phyloP scores from a whole-genome alignment of 2,329 filamentous ascomycete species.

The Claviceps fusiformis region DNA sequence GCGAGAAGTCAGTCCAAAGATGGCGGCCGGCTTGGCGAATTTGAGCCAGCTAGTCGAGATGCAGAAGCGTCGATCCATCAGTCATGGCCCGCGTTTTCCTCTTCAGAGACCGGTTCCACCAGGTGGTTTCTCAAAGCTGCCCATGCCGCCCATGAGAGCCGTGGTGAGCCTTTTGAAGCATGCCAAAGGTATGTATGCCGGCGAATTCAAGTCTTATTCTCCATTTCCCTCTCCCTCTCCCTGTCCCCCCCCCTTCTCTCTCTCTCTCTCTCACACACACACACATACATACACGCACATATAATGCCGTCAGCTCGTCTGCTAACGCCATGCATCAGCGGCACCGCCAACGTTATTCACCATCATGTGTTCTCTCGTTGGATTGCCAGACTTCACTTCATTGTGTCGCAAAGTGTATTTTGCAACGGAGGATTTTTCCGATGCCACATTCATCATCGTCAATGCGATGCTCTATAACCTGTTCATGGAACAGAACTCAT shows the following conservation, averaged over 20 bases:
- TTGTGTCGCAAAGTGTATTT: slow-evolving; percentile 38
- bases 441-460: slow-evolving; percentile 36
- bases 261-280: background rate
- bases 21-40: slow-evolving; percentile 37
- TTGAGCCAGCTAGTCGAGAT: slow-evolving; percentile 39
- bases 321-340: slow-evolving; percentile 17
- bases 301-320: background rate
- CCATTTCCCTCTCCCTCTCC: no score
- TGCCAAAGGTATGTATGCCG: slow-evolving; percentile 25
- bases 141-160: slow-evolving; percentile 38
- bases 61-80: slow-evolving; percentile 28
- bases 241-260: no score
- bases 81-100: slow-evolving; percentile 30
- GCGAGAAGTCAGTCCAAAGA: slow-evolving; percentile 32
- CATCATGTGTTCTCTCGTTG: slow-evolving; percentile 35
- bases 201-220: background rate
- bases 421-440: slow-evolving; percentile 34
- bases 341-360: slow-evolving; percentile 35
- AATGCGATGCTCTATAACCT: slow-evolving; percentile 36
- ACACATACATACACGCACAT: background rate
- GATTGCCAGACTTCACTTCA: slow-evolving; percentile 34
- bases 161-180: slow-evolving; percentile 36
- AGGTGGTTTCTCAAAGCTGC: slow-evolving; percentile 35
- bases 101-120: slow-evolving; percentile 31
- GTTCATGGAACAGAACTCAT: slow-evolving; percentile 30